These are phyloP conservation scores for Pseudopediastrum boryanum DNA, from an alignment of 139 green algal genomes.

Conservation along the genomic window DNA sequence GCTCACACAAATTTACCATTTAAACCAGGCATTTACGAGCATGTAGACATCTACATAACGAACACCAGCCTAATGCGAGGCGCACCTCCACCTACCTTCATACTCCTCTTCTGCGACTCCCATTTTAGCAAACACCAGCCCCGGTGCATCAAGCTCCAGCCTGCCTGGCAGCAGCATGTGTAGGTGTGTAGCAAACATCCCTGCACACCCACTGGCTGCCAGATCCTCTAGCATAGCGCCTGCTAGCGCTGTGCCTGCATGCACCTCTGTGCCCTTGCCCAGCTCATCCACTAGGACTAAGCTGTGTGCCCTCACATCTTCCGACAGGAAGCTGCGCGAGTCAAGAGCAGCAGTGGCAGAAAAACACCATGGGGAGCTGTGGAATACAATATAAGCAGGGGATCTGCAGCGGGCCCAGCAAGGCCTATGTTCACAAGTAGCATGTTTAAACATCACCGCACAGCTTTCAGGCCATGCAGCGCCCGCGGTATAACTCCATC, in stretches of 20 bases:
- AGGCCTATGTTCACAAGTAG: no score
- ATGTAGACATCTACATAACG: no score
- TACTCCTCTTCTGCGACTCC: conserved; percentile 21
- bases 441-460: no score
- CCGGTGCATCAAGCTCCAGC: conserved; percentile 39
- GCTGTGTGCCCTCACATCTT: conserved; percentile 18
- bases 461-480: no score
- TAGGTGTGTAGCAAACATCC: conserved; percentile 93
- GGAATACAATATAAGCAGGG: no score
- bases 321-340: conserved; percentile 6
- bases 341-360: no score
- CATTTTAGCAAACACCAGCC: conserved; percentile 36
- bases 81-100: not conserved
- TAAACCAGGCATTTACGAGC: no score
- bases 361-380: no score
- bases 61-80: no score
- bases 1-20: no score
- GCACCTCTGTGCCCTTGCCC: conserved; percentile 91
- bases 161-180: conserved; percentile 81
- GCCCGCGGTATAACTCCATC: no score
- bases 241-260: conserved; percentile 67
- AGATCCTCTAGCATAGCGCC: conserved; percentile 49
- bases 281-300: conserved; percentile 93
- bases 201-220: conserved; percentile 43
- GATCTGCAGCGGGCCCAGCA: no score